Evolutionary conservation across 2,329 filamentous ascomycete genomes (phyloP), one percentile per base, ranked within the genome.

Genomic region (Aspergillus aculeatinus): DNA sequence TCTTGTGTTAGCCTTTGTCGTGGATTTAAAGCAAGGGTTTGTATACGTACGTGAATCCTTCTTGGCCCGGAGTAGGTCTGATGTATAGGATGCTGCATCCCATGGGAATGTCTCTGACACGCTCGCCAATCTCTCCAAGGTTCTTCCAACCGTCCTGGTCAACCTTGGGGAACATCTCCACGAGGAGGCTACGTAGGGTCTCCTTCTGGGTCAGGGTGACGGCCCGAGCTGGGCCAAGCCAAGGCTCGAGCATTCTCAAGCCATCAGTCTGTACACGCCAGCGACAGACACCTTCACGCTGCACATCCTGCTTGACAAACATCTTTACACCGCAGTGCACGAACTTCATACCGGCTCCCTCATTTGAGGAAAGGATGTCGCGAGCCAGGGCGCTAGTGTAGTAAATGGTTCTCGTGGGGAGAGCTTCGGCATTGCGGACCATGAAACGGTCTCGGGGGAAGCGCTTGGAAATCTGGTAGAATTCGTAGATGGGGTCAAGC

Each of bases 241-340:
- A 98, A 27, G 91, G 90, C 72, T 96, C 90, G 39, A 97, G 82
- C 66, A 99, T 92, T 10, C 90, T 87, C 79, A 99, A 87, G 25
- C 95, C 95, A 77, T 99, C 95, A 12, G 89, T 90, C 81, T 99
- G 95, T 68, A 99, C 95, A 51, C 95, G 87, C 95, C 95, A 99
- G 60, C 89, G 86, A 80, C 93, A 96, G 35, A 95, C 89, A 57
- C 93, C 89, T 39, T 89, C 88, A 5, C 88, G 90, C 61, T 96
- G 93, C 0, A 91, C 89, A 71, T 97, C 92, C 76, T 98, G 94
- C 81, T 96, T 96, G 82, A 98, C 95, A 75, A 96, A 99, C 92
- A 98, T 98, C 80, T 96, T 96, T 35, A 99, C 93, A 65, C 95
- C 95, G 54, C 90, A 94, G 77, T 99, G 95, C 53, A 99, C 90